Base-by-base conservation (phyloP, 768 basidiomycete genomes). In the Kwoniella mangroviensis region DNA sequence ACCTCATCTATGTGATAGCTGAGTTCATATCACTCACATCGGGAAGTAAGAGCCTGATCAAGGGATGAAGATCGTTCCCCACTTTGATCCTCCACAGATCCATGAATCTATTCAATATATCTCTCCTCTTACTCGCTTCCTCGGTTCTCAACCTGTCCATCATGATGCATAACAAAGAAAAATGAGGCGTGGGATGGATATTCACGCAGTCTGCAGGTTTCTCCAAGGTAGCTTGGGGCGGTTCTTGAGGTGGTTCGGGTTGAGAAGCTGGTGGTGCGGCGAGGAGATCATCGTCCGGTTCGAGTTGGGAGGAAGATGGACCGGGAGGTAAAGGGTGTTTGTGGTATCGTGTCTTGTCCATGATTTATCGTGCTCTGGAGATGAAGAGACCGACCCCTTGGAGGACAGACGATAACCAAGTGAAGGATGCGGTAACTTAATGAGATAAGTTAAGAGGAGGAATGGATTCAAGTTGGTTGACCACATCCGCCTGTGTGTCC, bases 41-140 rank as follows among this genome's bases (percentile, higher is more conserved):
- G 6, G 97, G 97, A 51, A 99, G 86, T 62, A 99, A 86, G 22
- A 99, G 86, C 41, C 94, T 89, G 58, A 98, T 85, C 40, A 94
- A 89, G 4, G 96, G 95, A 82, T 92, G 98, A 42, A 99, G 82
- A 80, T 98, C 92, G 75, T 88, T 85, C 0, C 97, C 97, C 54
- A 93, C 90, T 76, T 92, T 88, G 53, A 88, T 85, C 74, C 95
- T 87, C 93, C 94, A 98, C 4, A 77, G 56, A 78, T 91, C 89
- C 90, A 93, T 93, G 91, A 94, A 95, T 17, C 86, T 85, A 56
- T 85, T 84, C n/a, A 97, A 81, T 5, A 90, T 84, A 76, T 87
- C 91, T 71, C 87, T 88, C 69, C 92, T 85, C 76, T 89, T 88
- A 13, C 92, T 91, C 49, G 89, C 89, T 79, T 90, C 92, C 80